These are phyloP conservation scores for Botrytis pseudocinerea DNA, from an alignment of 2,329 filamentous ascomycete species.

Conservation along the genomic window DNA sequence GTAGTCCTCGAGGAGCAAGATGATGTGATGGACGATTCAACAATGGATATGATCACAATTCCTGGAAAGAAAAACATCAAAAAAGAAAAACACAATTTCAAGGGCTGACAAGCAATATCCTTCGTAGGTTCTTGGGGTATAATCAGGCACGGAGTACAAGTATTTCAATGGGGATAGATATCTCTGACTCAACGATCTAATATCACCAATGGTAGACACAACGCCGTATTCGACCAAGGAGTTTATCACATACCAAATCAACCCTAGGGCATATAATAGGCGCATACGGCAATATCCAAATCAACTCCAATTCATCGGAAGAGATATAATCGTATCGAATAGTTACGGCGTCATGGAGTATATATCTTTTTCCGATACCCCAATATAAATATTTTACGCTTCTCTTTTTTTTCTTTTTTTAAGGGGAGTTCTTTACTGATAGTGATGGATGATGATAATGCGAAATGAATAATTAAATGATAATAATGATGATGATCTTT, in stretches of 20 bases:
- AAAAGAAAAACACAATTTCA: neutral
- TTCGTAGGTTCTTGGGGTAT: conserved; percentile 81
- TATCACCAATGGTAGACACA: conserved; percentile 19
- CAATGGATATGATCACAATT: neutral
- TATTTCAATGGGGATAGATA: conserved; percentile 62
- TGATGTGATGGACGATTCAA: neutral
- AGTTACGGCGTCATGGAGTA: neutral
- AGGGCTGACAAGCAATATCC: conserved; percentile 68
- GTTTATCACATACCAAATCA: neutral
- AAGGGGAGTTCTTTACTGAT: neutral
- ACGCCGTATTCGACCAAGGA: neutral
- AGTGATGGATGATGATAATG: too few species aligned
- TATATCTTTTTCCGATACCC: neutral
- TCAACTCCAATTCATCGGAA: neutral
- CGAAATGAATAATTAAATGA: too few species aligned
- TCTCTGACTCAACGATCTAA: conserved; percentile 34
- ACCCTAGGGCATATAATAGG: neutral
- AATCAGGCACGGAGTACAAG: conserved; percentile 82
- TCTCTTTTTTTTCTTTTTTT: neutral
- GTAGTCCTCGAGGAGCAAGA: conserved; percentile 33
- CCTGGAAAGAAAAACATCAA: neutral
- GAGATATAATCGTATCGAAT: neutral
- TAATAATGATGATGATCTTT: too few species aligned
- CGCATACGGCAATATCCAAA: neutral
- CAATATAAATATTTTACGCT: neutral